A percentile compares a stretch with the other conserved stretches of the same genome.
These are phyloP conservation scores for Clonostachys solani DNA, from an alignment of 2,329 filamentous ascomycete species.

Conservation along the genomic window DNA sequence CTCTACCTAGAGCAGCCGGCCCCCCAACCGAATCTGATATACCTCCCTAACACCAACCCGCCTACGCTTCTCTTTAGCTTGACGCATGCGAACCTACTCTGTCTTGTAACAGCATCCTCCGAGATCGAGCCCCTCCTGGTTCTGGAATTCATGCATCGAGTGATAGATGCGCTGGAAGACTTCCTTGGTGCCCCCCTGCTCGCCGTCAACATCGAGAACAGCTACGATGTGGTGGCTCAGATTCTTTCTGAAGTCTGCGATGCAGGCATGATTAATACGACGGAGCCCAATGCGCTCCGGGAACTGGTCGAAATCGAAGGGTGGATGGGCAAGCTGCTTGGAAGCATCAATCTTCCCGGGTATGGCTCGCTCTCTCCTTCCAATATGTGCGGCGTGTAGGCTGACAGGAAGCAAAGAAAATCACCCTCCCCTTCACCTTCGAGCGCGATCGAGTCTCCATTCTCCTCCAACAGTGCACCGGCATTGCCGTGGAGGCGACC, in stretches of 20 bases:
- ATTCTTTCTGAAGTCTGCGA: conserved; percentile 95
- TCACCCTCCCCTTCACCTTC: conserved; percentile 28
- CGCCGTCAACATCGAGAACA: conserved; percentile 79
- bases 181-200: conserved; percentile 87
- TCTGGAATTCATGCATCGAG: conserved; percentile 90
- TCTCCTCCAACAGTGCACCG: conserved; percentile 41
- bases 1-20: conserved; percentile 80
- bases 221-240: conserved; percentile 92
- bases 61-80: conserved; percentile 87
- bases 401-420: conserved; percentile 11
- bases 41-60: conserved; percentile 76
- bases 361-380: conserved; percentile 22
- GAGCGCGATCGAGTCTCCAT: conserved; percentile 29
- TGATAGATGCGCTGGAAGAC: conserved; percentile 90
- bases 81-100: conserved; percentile 80
- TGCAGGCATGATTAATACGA: conserved; percentile 81
- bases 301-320: conserved; percentile 91
- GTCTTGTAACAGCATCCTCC: conserved; percentile 77
- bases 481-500: conserved; percentile 82
- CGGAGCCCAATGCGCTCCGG: conserved; percentile 86
- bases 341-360: conserved; percentile 81
- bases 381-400: neutral
- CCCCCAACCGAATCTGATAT: conserved; percentile 82
- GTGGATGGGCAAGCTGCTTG: conserved; percentile 82
- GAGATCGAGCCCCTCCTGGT: conserved; percentile 88